Evolutionary conservation across 83 land plant genomes (phyloP), one percentile per base, ranked within the genome.

Genomic region (Diphasiastrum complanatum): DNA sequence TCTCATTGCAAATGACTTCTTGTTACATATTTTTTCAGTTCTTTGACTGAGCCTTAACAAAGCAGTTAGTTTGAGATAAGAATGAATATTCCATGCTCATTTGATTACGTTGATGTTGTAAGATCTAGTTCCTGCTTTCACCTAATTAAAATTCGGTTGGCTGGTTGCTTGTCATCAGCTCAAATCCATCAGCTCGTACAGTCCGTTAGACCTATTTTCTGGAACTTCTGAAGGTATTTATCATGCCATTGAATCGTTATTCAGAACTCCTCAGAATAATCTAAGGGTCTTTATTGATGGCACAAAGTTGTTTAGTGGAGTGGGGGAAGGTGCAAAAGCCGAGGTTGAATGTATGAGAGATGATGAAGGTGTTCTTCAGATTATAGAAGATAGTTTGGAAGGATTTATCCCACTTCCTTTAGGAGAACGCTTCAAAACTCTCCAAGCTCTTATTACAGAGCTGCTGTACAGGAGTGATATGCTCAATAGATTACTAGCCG

Each of bases 121-220:
- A n/a, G n/a, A n/a, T n/a, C n/a, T n/a, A n/a, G n/a, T n/a, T n/a
- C n/a, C n/a, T n/a, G n/a, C n/a, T n/a, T n/a, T n/a, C n/a, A n/a
- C n/a, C n/a, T n/a, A n/a, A n/a, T n/a, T n/a, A n/a, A n/a, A n/a
- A n/a, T n/a, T n/a, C n/a, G n/a, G n/a, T n/a, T n/a, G n/a, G n/a
- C n/a, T n/a, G n/a, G n/a, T n/a, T n/a, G n/a, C n/a, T n/a, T n/a
- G n/a, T n/a, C 60, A 61, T 62, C 85, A 89, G 96, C 70, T 89
- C 67, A 68, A 77, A 51, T 45, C 74, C 27, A 14, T 74, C 36
- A 89, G 99, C 76, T 75, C 73, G 28, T 93, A 93, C 75, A 81
- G 83, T 52, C 99, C 99, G 37, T 68, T 86, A n/a, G 96, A 93
- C 57, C 74, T 93, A 18, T 95, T 86, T 65, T 95, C 99, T 66